Evolutionary conservation across 495 filamentous ascomycete genomes (phyloP), one percentile per base, ranked within the genome.

Genomic region (Aspergillus steynii): DNA sequence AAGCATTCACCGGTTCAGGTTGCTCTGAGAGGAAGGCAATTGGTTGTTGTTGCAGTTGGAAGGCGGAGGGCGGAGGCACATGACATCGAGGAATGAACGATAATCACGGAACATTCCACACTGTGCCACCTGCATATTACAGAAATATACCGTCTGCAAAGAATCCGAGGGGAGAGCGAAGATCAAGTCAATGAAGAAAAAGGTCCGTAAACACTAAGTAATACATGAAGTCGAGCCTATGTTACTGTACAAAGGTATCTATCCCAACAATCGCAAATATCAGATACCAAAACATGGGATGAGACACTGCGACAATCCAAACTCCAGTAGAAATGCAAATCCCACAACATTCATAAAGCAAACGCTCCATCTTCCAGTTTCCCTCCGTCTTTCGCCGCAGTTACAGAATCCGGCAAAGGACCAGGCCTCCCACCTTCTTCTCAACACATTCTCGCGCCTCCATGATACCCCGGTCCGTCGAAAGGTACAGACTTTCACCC

Each of bases 391-490:
- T 64, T 48, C 49, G 55, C 57, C 26, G 54, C 64, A 56, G 34
- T 58, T 81, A 71, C 37, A 63, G 60, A 51, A 90, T 87, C 63
- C 93, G 80, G 79, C 90, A 95, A 55, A 99, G 69, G 65, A 93
- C 77, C 83, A 95, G 74, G 7, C 95, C 95, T 26, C 95, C 95
- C 29, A 92, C 73, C 76, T 86, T 92, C 81, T 86, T 88, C 80
- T 91, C 88, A 61, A 96, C 79, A 65, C 91, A 95, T 74, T 98
- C 92, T 68, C 95, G 84, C 29, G 85, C 79, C 80, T 99, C 96
- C 74, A 97, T 65, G 20, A 97, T 82, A 9, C 95, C 95, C 55
- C 75, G 74, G 76, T 92, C 88, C 47, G 93, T 97, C 31, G 75
- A 83, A 57, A 98, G 64, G 71, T 92, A 93, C 67, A 98, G 67